A percentile compares a stretch with the other conserved stretches of the same genome.
Evolutionary conservation across 768 basidiomycete species (phyloP).

Genomic region (Porphyrellus cyaneotinctus): DNA sequence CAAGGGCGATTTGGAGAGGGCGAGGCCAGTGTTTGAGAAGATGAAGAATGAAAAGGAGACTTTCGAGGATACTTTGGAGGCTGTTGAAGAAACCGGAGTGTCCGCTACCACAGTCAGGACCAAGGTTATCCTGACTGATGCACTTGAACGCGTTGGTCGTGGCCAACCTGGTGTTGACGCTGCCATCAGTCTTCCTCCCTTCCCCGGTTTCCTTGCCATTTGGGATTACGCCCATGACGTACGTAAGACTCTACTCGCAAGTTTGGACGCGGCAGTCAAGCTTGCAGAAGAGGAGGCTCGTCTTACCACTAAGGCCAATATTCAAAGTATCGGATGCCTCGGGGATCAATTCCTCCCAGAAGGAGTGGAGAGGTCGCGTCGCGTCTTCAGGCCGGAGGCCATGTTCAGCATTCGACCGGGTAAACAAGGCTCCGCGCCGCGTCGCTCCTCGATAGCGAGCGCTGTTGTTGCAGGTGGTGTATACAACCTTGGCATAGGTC

Average conservation of each 20-base stretch:
- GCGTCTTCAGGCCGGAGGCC: conserved; percentile 94
- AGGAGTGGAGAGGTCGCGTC: conserved; percentile 73
- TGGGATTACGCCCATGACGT: conserved; percentile 88
- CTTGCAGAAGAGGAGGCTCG: conserved; percentile 84
- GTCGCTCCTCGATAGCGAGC: conserved; percentile 34
- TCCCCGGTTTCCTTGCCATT: conserved; percentile 76
- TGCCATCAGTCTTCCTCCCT: conserved; percentile 60
- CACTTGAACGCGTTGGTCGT: conserved; percentile 70
- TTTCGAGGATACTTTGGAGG: conserved; percentile 76
- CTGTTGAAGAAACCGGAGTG: conserved; percentile 72
- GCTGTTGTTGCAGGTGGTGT: conserved; percentile 73
- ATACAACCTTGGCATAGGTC: conserved; percentile 77
- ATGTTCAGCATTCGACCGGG: conserved; percentile 75
- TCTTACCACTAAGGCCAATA: conserved; percentile 55
- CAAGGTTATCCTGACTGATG: conserved; percentile 55
- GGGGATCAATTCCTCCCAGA: conserved; percentile 76
- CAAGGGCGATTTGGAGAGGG: conserved; percentile 57
- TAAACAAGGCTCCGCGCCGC: conserved; percentile 37
- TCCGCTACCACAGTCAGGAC: conserved; percentile 50
- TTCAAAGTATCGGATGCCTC: conserved; percentile 60
- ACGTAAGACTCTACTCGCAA: conserved; percentile 67
- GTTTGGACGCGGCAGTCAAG: conserved; percentile 75
- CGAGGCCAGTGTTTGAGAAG: conserved; percentile 82
- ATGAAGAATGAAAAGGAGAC: conserved; percentile 71
- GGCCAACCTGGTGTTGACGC: conserved; percentile 66